A percentile compares a stretch with the other conserved stretches of the same genome.
phyloP scores from a whole-genome alignment of 345 rosid genomes.

The Populus tremula region DNA sequence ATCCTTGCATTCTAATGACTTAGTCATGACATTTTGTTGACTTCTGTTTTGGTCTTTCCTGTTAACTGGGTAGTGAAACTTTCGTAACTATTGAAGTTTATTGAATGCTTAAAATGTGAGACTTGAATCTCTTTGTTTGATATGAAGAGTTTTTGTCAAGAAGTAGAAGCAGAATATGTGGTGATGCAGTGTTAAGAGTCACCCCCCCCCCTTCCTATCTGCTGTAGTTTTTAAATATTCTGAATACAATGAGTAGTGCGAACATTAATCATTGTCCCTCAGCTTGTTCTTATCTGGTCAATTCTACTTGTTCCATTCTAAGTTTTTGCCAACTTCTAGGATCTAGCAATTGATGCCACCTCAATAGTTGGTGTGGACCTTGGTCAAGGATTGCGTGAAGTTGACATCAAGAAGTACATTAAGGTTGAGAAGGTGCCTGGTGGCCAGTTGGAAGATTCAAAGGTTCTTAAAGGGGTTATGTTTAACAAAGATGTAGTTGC shows the following conservation, averaged over 20 bases:
- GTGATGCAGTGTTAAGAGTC: neutral
- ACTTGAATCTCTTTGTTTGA: neutral
- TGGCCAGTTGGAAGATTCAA: slow-evolving; percentile 90
- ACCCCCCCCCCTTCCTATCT: too few relatives aligned
- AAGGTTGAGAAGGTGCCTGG: slow-evolving; percentile 97
- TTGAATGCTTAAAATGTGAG: neutral
- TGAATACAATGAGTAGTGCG: neutral
- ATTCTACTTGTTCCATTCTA: neutral
- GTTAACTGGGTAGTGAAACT: neutral
- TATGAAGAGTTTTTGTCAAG: neutral
- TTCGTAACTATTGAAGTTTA: neutral
- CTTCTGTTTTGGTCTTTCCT: neutral
- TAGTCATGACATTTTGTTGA: neutral
- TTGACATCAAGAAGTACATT: slow-evolving; percentile 87
- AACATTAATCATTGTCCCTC: neutral
- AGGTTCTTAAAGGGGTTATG: slow-evolving; percentile 94
- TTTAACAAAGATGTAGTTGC: slow-evolving; percentile 88
- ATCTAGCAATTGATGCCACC: slow-evolving; percentile 93
- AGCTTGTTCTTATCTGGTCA: neutral
- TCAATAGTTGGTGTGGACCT: slow-evolving; percentile 78
- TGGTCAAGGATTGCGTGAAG: slow-evolving; percentile 95
- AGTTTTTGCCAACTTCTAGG: slow-evolving; percentile 44
- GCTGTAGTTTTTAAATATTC: neutral
- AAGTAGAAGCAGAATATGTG: neutral
- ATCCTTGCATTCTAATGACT: neutral